Evolutionary conservation across 2,329 filamentous ascomycete species (phyloP), one percentile per base, ranked within the genome.

Genomic region (Colletotrichum noveboracense): DNA sequence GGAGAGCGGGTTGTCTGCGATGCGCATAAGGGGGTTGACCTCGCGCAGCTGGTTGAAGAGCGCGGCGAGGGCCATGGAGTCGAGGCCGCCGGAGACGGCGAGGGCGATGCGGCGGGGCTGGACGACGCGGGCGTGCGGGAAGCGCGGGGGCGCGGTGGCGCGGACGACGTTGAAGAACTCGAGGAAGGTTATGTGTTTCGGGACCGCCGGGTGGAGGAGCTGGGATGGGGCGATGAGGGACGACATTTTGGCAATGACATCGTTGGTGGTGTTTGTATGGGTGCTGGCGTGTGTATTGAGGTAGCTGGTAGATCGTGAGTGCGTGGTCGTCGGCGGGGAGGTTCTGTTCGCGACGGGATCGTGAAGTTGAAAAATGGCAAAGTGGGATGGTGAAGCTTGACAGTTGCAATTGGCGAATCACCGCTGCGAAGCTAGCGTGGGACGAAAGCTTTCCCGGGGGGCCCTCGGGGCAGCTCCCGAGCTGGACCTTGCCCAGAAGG

Each of bases 41-140:
- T 76, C 82, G 48, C 84, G 84, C 43, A 90, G 80, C 61, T 87
- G 84, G 65, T 88, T 89, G 82, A 94, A 95, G 43, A 98, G 89
- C 76, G 88, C 92, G 71, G 96, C 95, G 76, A 99, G 88, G 32
- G 96, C 96, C 96, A 98, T 99, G n/a, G 96, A 98, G 84, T 99
- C 97, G 52, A 97, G 94, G 9, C 97, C 97, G 28, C 97, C 97
- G 81, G 96, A 98, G 76, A 98, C 88, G 18, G 96, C 97, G 75
- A 98, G 87, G 70, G 90, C 93, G 78, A 91, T 84, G 9, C 81
- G 82, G 74, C 87, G 85, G 32, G 82, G 80, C 56, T 78, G 77
- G 14, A 81, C 79, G 52, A 78, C 79, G 56, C 84, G 84, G 21
- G 83, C 83, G 28, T 82, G 79, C 4, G 88, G 87, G 79, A 89